These are phyloP conservation scores for Backusella psychrophila DNA, from an alignment of 192 early-diverging fungal genomes.

Conservation along the genomic window DNA sequence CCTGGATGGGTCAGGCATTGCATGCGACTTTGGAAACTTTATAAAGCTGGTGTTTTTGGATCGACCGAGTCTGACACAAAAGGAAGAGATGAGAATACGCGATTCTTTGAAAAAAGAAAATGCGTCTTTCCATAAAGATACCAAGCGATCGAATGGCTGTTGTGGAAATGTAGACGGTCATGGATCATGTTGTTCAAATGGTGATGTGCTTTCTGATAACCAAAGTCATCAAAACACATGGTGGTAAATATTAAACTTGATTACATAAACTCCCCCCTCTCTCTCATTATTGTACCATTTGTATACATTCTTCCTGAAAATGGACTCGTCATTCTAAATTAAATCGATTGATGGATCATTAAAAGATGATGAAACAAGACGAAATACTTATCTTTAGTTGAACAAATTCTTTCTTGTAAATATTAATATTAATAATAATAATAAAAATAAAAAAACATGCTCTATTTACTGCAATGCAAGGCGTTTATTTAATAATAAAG, in stretches of 20 bases:
- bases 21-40: conserved; percentile 39
- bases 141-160: background rate
- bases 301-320: too few species aligned
- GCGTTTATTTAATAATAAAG: background rate
- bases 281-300: too few species aligned
- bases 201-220: background rate
- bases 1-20: conserved; percentile 27
- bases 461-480: background rate
- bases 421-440: background rate
- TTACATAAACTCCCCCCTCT: too few species aligned
- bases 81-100: background rate
- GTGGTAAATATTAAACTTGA: background rate
- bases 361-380: too few species aligned
- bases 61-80: background rate
- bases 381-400: too few species aligned
- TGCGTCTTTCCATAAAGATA: background rate
- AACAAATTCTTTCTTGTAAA: background rate
- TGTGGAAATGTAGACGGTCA: background rate
- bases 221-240: background rate
- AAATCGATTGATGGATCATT: too few species aligned
- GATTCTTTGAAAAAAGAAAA: too few species aligned
- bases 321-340: too few species aligned
- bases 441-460: background rate
- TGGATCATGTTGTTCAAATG: background rate
- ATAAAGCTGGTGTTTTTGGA: conserved; percentile 25